Evolutionary conservation across 139 green algal genomes (phyloP), one percentile per base, ranked within the genome.

Genomic region (Chlamydomonas applanata): DNA sequence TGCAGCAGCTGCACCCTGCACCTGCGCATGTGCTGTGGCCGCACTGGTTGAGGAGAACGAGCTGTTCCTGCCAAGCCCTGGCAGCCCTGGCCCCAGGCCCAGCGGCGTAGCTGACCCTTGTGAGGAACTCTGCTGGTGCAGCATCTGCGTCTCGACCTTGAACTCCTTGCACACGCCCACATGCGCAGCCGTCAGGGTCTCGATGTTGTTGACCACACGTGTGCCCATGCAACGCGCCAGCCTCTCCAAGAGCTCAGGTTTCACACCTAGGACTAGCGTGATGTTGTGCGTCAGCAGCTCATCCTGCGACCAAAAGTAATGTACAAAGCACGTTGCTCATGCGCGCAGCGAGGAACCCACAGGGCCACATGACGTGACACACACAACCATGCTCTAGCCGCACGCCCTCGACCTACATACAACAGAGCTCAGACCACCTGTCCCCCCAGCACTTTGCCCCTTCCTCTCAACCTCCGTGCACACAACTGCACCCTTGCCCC

Each of bases 201-300:
- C 40, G 1, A 69, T 36, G 33, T 49, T 49, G 71, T 49, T 32
- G 11, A 17, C 52, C 70, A 93, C 89, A 66, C 79, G 73, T 0
- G 78, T 80, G 16, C 84, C 83, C 46, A 84, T 90, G 81, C 82
- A 90, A 29, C 90, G 77, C 0, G 90, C 81, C 22, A 97, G 46
- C 19, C 90, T 79, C 29, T 95, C 86, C 73, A 97, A 81, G 45
- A 92, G 61, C 53, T 86, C 79, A 19, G 57, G 64, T 79, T 92
- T 93, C 36, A 95, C 74, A 52, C 91, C 88, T 33, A 92, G 87
- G 44, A 89, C 90, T 59, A 95, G 78, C 32, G 45, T 81, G 29
- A 80, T 80, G 75, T 74, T 74, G 1, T 73, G 74, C 13, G 83
- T 61, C 71, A 93, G 81, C 52, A 94, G 86, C 64, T 85, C 79